Conservation (phyloP, 768 basidiomycete species). For the Tulasnella sp. region DNA sequence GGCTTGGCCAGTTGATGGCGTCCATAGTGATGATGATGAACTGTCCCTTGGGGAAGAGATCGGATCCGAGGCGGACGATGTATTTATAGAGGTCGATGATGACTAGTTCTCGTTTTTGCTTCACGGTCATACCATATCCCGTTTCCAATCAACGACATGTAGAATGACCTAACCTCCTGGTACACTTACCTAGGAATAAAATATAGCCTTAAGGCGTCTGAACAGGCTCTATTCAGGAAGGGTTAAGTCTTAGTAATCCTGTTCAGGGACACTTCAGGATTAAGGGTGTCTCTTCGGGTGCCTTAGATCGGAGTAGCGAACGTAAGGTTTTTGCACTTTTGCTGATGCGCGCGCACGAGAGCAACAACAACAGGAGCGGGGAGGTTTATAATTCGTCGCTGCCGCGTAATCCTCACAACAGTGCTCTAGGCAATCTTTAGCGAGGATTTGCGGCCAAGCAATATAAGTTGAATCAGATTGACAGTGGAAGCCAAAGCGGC, state of each 20-base stretch:
- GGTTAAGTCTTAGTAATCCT: not conserved
- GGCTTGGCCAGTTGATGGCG: not conserved
- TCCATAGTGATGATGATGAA: not conserved
- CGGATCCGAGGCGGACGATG: not conserved
- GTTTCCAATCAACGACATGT: too few species aligned
- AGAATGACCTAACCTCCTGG: too few species aligned
- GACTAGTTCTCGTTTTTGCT: not conserved
- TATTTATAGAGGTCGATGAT: not conserved
- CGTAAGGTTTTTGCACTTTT: slow-evolving; percentile 1
- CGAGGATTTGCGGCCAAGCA: too few species aligned
- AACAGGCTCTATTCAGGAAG: not conserved
- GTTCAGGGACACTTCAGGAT: not conserved
- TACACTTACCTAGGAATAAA: too few species aligned
- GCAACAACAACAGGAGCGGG: too few species aligned
- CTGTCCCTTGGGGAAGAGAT: not conserved
- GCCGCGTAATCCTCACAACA: too few species aligned
- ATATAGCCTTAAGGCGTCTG: not conserved
- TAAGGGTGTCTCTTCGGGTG: not conserved
- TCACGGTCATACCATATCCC: too few species aligned
- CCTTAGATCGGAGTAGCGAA: not conserved
- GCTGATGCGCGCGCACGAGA: too few species aligned
- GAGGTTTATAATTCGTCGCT: too few species aligned
- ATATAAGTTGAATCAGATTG: too few species aligned
- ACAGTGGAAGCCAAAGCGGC: too few species aligned
- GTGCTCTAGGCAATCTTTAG: too few species aligned